Evolutionary conservation across 176 grass and related monocot genomes (phyloP), one percentile per base, ranked within the genome.

Genomic region (Oropetium thomaeum): DNA sequence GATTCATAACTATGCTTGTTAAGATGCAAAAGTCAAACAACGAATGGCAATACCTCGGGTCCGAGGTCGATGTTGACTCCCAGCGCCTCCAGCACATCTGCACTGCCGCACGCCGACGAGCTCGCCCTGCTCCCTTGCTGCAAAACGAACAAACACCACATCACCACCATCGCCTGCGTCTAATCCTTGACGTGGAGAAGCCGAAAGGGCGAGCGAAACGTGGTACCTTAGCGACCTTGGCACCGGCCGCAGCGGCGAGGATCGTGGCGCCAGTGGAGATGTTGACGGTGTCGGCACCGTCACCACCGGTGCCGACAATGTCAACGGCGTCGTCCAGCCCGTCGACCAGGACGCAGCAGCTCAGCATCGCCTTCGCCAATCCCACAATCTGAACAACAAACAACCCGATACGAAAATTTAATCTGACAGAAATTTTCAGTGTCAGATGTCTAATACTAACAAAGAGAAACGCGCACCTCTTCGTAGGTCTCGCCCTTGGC

Each of bases 121-220:
- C 87, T 99, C 34, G 96, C 88, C 37, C 93, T 82, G 86, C 88
- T 97, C 30, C 93, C 93, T 97, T 97, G 93, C 93, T 97, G 83
- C 75, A 72, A 43, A 57, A 79, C 8, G n/a, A 19, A 14, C 43
- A 67, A 75, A 20, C 26, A 53, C 4, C 47, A 25, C 48, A 79
- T 64, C 65, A 84, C 16, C 17, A 25, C 14, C 7, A 49, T 19
- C 0, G 19, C n/a, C 73, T 34, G 6, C 39, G 41, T 8, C 20
- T 28, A 58, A 17, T 32, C 8, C 25, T 2, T 2, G 25, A 27
- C 12, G 4, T 16, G 13, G 33, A 70, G 3, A 63, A 30, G 0
- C 23, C 27, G 41, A 53, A 52, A 16, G 16, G 10, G 78, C 1
- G 32, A 69, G 3, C n/a, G 10, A 10, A 48, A 23, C 19, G 19